These are phyloP conservation scores for Lavandula angustifolia DNA, from an alignment of 257 asterid genomes.

Conservation along the genomic window DNA sequence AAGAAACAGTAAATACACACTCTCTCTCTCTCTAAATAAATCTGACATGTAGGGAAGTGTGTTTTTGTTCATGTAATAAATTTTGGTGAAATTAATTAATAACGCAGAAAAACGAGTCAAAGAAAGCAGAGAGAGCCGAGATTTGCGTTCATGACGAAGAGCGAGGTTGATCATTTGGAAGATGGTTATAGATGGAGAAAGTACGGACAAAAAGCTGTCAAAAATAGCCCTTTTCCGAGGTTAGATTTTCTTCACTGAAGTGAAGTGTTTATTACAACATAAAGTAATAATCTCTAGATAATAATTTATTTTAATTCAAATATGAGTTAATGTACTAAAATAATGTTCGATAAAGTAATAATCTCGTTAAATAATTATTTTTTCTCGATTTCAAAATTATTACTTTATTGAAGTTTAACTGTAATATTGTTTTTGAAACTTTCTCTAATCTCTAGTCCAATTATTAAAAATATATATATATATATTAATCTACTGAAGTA, in stretches of 20 bases:
- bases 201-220: slow-evolving; percentile 89
- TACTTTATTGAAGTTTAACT: no score
- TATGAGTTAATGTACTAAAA: no score
- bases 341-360: no score
- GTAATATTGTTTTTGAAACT: no score
- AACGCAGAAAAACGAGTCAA: slow-evolving; percentile 51
- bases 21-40: background rate
- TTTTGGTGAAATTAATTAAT: slow-evolving; percentile 43
- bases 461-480: no score
- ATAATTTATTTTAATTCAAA: no score
- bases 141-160: slow-evolving; percentile 87
- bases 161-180: slow-evolving; percentile 77
- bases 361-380: no score
- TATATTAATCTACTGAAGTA: no score
- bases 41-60: slow-evolving; percentile 13
- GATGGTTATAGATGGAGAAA: slow-evolving; percentile 92
- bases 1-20: slow-evolving; percentile 45
- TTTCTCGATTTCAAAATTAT: no score
- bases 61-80: background rate
- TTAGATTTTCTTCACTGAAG: background rate
- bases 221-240: slow-evolving; percentile 88
- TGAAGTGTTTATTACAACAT: no score
- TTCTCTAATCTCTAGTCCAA: no score
- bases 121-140: slow-evolving; percentile 65
- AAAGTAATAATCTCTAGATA: no score